Evolutionary conservation across 1,284 basidiomycete genomes (phyloP), one percentile per base, ranked within the genome.

Genomic region (Pseudomicrostroma phylloplanum): DNA sequence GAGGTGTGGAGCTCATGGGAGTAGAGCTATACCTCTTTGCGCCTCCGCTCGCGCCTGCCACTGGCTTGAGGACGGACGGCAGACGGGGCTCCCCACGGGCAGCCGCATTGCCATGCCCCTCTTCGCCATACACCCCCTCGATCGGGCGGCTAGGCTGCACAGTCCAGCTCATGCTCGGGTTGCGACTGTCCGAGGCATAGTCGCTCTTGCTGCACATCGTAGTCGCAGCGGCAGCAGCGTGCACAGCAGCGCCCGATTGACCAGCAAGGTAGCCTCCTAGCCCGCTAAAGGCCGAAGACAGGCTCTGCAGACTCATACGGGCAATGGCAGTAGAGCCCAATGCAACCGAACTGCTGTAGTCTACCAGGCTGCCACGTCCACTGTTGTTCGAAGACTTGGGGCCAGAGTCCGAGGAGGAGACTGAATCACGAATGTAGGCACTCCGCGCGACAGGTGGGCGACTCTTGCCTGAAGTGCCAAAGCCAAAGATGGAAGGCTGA

Each of bases 371-470:
- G 43, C 23, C 30, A 36, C 30, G 30, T 9, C 30, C 57, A 48
- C 26, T 53, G 21, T 36, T 51, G 49, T 21, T 39, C 39, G 19
- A 53, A 60, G 19, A 36, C 42, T 25, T 41, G 51, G 26, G 53
- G 6, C 51, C 40, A 17, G 58, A 60, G 21, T 55, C 58, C n/a
- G 30, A 19, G 51, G 36, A 26, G 58, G 51, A 60, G n/a, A 70
- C 64, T 41, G 67, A 69, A 59, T 72, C 70, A 19, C 70, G 54
- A 41, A 67, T 9, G 30, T 67, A 72, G 23, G 70, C 70, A 15
- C 66, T 68, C n/a, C 70, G 57, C 0, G 70, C 70, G 8, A 73
- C 65, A 6, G 71, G 71, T 23, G 71, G 71, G 23, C 69, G 59
- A 40, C 51, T 13, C 13, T 13, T 25, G 2, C 4, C 3, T n/a